Base-by-base conservation (phyloP, 2,329 filamentous ascomycete species). In the Aureobasidium uvarum region DNA sequence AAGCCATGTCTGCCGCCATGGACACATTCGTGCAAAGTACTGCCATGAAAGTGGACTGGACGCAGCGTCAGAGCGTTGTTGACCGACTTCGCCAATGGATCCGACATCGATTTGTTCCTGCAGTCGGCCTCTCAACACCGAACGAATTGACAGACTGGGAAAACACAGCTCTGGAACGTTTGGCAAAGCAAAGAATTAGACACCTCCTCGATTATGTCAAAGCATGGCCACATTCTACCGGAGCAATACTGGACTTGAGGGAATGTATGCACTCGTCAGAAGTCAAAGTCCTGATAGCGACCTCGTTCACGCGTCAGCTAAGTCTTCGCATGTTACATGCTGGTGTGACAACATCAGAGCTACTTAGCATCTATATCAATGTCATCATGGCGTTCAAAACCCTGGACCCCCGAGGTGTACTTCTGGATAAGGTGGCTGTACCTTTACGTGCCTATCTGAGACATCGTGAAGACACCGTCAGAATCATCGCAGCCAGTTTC, bases 131-230 rank as follows among this genome's bases (percentile, higher is more conserved):
- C 50, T 54, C 51, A 36, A 23, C 41, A 28, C 41, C 25, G 5
- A 60, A 63, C 20, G 31, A 55, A 52, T 1, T 62, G 51, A 2
- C 66, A 70, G 51, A 73, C 59, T 23, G 71, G 68, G 28, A 75
- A 73, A 38, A 71, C 69, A 83, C 76, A 75, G 78, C 18, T 83
- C 54, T 68, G 25, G 64, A 63, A 25, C 43, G 48, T 58, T 68
- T 36, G 60, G 67, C 11, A 66, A 65, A 39, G 74, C 91, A 52
- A 33, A 66, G 65, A 51, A 48, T 60, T 67, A 80, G 87, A 89
- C 70, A 92, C 72, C 80, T 95, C 11, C 94, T 92, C 71, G 89
- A 93, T 72, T 92, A 94, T 72, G 87, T 92, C 52, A 82, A 90
- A 66, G 81, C 84, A 65, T 95, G 90, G 90, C 89, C 90, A 4